These are phyloP conservation scores for Phytophthora citricola DNA, from an alignment of 352 stramenopile genomes.

Conservation along the genomic window DNA sequence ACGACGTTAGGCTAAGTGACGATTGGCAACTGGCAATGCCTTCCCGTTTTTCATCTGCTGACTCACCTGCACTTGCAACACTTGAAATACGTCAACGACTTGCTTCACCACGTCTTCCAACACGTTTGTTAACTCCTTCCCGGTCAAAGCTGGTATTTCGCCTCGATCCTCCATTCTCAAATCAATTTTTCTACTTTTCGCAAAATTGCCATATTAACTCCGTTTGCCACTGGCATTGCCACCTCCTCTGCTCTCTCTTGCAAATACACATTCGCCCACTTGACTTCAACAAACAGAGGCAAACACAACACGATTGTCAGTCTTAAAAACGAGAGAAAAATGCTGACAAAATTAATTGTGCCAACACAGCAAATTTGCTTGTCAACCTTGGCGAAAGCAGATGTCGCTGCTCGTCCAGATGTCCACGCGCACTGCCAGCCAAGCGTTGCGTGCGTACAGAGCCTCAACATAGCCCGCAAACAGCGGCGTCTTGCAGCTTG, in stretches of 20 bases:
- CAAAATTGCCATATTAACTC: slow-evolving; percentile 11
- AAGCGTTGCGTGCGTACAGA: slow-evolving; percentile 32
- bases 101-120: slow-evolving; percentile 27
- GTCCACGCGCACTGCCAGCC: slow-evolving; percentile 32
- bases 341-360: background rate
- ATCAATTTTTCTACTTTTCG: slow-evolving; percentile 24
- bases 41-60: slow-evolving; percentile 5
- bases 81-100: slow-evolving; percentile 25
- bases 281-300: slow-evolving; percentile 38
- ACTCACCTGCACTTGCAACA: slow-evolving; percentile 40
- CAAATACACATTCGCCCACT: slow-evolving; percentile 32
- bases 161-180: slow-evolving; percentile 11
- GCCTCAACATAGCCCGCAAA: slow-evolving; percentile 42
- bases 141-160: slow-evolving; percentile 18
- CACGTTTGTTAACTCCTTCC: slow-evolving; percentile 25
- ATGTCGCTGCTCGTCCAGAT: slow-evolving; percentile 30
- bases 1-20: background rate
- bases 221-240: slow-evolving; percentile 4
- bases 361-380: slow-evolving; percentile 1
- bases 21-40: slow-evolving; percentile 3
- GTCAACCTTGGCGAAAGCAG: slow-evolving; percentile 28
- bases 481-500: slow-evolving; percentile 9
- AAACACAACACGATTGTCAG: background rate
- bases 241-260: slow-evolving; percentile 12
- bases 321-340: no score